Base-by-base conservation (phyloP, 1,284 basidiomycete species). In the Cryptococcus sp. region DNA sequence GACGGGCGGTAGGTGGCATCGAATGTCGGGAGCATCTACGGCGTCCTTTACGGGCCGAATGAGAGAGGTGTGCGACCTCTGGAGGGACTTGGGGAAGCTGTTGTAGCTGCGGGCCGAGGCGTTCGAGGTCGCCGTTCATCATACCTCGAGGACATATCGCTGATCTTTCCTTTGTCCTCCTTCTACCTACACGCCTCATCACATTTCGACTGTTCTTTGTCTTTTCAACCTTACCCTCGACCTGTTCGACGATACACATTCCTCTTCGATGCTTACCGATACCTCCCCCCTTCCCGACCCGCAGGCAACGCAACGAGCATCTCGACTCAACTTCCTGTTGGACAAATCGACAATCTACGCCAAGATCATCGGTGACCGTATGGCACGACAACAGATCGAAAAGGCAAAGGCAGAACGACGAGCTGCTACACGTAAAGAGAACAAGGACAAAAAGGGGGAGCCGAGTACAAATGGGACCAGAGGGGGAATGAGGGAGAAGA, bases 291-390 rank as follows among this genome's bases (percentile, higher is more conserved):
- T 42, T 44, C 45, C 48, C 10, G 18, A 38, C n/a, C 43, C 37
- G 28, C 62, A 72, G 69, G 60, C 61, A 9, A 22, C 50, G 1
- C 64, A 60, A 14, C 59, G 68, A 22, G 63, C 64, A 11, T 43
- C 52, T 9, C 58, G 64, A 5, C 58, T 72, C 16, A 55, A 48
- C 9, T 68, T 67, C 55, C 51, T 74, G 26, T 58, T 73, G 12
- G 66, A 73, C 45, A 71, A 74, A 50, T 75, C 73, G 1, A 60
- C 62, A 3, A 66, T 75, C 46, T 75, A 75, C 50, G 71, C 73
- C 44, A 69, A 69, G 48, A 68, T 74, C 46, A 69, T 75, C 23
- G 67, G 69, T 5, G 72, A 75, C 38, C 65, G 73, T 11, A 75
- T 75, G 73, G 72, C 66, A 37, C 50, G 68, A 6, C 73, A 75